phyloP scores from a whole-genome alignment of 140 eudicot genomes.

The Ambrosia hybrid region DNA sequence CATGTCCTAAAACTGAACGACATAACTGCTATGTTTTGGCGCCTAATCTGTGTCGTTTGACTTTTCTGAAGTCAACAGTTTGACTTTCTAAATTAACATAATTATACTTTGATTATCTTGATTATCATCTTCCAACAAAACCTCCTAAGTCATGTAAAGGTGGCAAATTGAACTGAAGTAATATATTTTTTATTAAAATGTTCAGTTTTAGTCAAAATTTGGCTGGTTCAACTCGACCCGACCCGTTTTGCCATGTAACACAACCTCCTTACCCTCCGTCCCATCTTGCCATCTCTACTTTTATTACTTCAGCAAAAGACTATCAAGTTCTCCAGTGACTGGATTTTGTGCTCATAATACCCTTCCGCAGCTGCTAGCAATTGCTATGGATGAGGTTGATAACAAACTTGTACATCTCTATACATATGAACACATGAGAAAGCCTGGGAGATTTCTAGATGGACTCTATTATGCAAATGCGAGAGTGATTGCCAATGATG shows the following conservation, averaged over 20 bases:
- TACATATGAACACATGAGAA: slow-evolving; percentile 76
- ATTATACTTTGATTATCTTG: no score
- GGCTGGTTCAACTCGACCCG: background rate
- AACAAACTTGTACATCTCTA: slow-evolving; percentile 79
- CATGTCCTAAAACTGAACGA: no score
- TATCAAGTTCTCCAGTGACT: slow-evolving; percentile 5
- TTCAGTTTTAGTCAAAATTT: background rate
- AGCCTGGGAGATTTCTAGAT: slow-evolving; percentile 55
- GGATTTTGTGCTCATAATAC: slow-evolving; percentile 11
- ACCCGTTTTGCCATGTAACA: background rate
- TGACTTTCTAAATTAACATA: no score
- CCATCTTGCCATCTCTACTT: slow-evolving; percentile 5
- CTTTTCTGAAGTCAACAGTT: no score
- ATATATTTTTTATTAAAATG: background rate
- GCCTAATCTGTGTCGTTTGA: no score
- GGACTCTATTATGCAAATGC: slow-evolving; percentile 75
- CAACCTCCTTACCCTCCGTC: background rate
- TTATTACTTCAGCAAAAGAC: background rate
- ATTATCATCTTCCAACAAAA: no score
- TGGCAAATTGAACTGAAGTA: background rate
- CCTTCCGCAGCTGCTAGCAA: slow-evolving; percentile 64
- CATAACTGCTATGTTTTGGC: no score
- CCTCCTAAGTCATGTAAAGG: background rate
- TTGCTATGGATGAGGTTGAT: slow-evolving; percentile 71
- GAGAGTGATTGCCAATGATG: slow-evolving; percentile 67